Conservation (phyloP, 352 stramenopile genomes). For the Phytopythium delawarense region DNA sequence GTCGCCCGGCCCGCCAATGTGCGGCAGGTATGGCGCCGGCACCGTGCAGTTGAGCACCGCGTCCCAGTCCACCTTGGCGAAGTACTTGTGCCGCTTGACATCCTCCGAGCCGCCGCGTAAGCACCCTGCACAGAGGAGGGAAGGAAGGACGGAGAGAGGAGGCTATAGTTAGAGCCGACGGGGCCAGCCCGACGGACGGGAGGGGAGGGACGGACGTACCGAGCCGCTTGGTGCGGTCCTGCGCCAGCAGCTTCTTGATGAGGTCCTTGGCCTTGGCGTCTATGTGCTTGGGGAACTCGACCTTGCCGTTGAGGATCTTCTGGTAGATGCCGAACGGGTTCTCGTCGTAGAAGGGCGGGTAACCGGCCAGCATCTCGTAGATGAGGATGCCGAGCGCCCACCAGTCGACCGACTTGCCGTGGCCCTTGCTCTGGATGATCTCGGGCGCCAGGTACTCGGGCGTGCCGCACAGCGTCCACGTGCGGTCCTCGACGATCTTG, state of each 20-base stretch:
- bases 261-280: constrained; percentile 88
- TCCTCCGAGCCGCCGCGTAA: constrained; percentile 87
- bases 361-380: constrained; percentile 90
- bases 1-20: constrained; percentile 78
- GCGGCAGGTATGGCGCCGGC: constrained; percentile 80
- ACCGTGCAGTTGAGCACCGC: constrained; percentile 68
- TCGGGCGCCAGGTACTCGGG: constrained; percentile 93
- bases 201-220: constrained; percentile 29
- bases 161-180: too few species aligned
- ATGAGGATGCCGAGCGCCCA: constrained; percentile 90
- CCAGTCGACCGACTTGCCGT: constrained; percentile 90
- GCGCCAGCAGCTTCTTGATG: constrained; percentile 89
- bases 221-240: constrained; percentile 87
- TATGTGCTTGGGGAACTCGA: constrained; percentile 89
- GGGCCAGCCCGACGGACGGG: too few species aligned
- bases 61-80: constrained; percentile 84
- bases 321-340: constrained; percentile 94
- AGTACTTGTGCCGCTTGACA: constrained; percentile 94
- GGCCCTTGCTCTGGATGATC: constrained; percentile 90
- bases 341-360: constrained; percentile 91
- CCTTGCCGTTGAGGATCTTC: constrained; percentile 90
- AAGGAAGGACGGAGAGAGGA: too few species aligned
- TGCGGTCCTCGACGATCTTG: constrained; percentile 88
- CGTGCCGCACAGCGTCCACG: constrained; percentile 91
- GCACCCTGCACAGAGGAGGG: constrained; percentile 52